phyloP scores from a whole-genome alignment of 2,329 filamentous ascomycete genomes.

The Cytospora schulzeri region DNA sequence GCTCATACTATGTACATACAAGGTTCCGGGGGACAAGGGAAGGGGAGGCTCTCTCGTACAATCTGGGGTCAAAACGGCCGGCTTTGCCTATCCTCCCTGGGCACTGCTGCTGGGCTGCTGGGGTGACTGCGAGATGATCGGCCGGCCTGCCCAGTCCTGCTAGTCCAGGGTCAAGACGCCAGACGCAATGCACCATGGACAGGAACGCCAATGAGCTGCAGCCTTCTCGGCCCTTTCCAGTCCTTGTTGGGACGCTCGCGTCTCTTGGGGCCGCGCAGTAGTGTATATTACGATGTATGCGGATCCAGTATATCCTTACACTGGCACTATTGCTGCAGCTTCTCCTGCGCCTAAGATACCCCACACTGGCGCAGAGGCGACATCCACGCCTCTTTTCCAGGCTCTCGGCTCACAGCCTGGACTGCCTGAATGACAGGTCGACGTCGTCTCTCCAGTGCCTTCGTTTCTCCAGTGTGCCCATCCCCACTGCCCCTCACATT shows the following conservation, averaged over 20 bases:
- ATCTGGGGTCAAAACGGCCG: slow-evolving; percentile 6
- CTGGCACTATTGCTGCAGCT: slow-evolving; percentile 12
- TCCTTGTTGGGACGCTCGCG: slow-evolving; percentile 6
- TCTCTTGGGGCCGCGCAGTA: slow-evolving; percentile 7
- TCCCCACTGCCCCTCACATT: slow-evolving; percentile 11
- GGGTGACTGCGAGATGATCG: too few relatives aligned
- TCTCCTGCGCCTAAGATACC: slow-evolving; percentile 17
- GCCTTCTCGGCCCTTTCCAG: slow-evolving; percentile 7
- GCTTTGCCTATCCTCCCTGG: too few relatives aligned
- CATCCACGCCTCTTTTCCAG: background rate
- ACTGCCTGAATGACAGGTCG: slow-evolving; percentile 3
- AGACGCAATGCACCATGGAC: slow-evolving; percentile 16
- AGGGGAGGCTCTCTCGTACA: background rate
- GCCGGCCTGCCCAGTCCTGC: slow-evolving; percentile 11
- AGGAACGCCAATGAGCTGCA: slow-evolving; percentile 16
- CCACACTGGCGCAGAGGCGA: slow-evolving; percentile 12
- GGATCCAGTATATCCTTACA: too few relatives aligned
- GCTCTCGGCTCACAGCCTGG: slow-evolving; percentile 8
- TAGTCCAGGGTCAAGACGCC: slow-evolving; percentile 15
- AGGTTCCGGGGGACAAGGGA: background rate
- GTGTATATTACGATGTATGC: too few relatives aligned
- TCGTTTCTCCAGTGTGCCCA: slow-evolving; percentile 1
- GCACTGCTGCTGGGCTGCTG: too few relatives aligned
- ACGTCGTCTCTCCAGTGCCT: slow-evolving; percentile 7
- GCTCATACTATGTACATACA: too few relatives aligned